A percentile compares a stretch with the other conserved stretches of the same genome.
These are phyloP conservation scores for Croton setiger DNA, from an alignment of 441 rosid species.

Conservation along the genomic window DNA sequence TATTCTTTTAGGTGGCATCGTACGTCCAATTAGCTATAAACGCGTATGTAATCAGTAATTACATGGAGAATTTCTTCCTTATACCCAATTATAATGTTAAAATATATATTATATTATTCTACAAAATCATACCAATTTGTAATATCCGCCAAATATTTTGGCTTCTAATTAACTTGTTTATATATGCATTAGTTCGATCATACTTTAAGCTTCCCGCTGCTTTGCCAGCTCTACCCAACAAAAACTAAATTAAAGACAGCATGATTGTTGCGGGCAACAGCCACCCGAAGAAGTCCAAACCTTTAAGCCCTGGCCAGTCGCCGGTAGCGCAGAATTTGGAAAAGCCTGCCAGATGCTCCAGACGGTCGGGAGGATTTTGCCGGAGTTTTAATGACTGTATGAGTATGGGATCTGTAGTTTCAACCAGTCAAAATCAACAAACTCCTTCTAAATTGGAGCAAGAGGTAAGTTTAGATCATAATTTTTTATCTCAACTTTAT, in stretches of 20 bases:
- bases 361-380: slow-evolving; percentile 10
- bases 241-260: neutral
- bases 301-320: slow-evolving; percentile 16
- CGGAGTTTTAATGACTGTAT: slow-evolving; percentile 26
- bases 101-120: no score
- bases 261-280: slow-evolving; percentile 19
- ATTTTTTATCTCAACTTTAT: no score
- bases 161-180: slow-evolving; percentile 1
- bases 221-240: neutral
- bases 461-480: slow-evolving; percentile 28
- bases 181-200: neutral
- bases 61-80: neutral
- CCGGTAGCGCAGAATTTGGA: neutral
- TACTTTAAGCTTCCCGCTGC: neutral
- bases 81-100: no score
- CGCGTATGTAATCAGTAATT: neutral
- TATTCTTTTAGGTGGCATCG: neutral
- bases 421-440: slow-evolving; percentile 11
- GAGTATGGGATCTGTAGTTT: slow-evolving; percentile 18
- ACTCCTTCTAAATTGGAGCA: slow-evolving; percentile 28
- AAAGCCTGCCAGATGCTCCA: neutral
- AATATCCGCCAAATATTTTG: slow-evolving; percentile 24
- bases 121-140: no score
- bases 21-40: neutral
- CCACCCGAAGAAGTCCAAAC: slow-evolving; percentile 13